Evolutionary conservation across 2,329 filamentous ascomycete species (phyloP).

Genomic region (Cladosporium sphaerospermum): DNA sequence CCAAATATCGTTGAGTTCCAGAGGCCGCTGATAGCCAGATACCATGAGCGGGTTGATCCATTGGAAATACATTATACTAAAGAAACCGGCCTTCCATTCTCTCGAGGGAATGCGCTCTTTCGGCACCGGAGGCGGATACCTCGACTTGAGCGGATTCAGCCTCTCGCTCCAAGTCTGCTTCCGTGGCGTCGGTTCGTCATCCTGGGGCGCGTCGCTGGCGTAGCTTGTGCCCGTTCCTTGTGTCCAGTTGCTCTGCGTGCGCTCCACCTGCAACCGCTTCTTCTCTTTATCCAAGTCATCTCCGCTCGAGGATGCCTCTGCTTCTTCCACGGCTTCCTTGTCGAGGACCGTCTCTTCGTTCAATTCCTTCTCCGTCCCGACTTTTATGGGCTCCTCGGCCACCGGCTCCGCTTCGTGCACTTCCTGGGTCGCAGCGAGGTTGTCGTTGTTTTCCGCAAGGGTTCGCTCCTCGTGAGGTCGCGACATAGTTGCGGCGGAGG

Average conservation of each 20-base stretch:
- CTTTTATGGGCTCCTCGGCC: slow-evolving; percentile 31
- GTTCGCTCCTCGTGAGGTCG: slow-evolving; percentile 5
- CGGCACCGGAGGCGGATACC: slow-evolving; percentile 50
- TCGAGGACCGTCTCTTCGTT: slow-evolving; percentile 30
- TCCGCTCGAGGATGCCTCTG: slow-evolving; percentile 11
- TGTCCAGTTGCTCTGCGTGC: slow-evolving; percentile 30
- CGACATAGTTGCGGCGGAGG: slow-evolving; percentile 1
- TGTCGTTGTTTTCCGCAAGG: slow-evolving; percentile 8
- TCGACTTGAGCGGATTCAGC: slow-evolving; percentile 43
- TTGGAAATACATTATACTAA: slow-evolving; percentile 73
- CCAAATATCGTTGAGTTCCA: slow-evolving; percentile 85
- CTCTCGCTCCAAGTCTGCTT: slow-evolving; percentile 59
- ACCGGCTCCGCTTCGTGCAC: slow-evolving; percentile 33
- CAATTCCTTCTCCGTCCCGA: slow-evolving; percentile 31
- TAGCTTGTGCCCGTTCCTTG: slow-evolving; percentile 28
- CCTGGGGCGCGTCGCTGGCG: slow-evolving; percentile 16
- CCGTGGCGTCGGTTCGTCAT: slow-evolving; percentile 20
- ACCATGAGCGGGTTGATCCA: slow-evolving; percentile 89
- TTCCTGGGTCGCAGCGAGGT: slow-evolving; percentile 5
- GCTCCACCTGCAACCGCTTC: slow-evolving; percentile 16
- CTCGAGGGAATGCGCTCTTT: slow-evolving; percentile 50
- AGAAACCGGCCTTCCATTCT: slow-evolving; percentile 67
- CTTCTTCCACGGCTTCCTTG: slow-evolving; percentile 19
- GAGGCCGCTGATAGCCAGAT: slow-evolving; percentile 74
- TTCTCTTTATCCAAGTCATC: slow-evolving; percentile 16